Evolutionary conservation across 352 stramenopile species (phyloP).

Genomic region (Elongisporangium undulatum): DNA sequence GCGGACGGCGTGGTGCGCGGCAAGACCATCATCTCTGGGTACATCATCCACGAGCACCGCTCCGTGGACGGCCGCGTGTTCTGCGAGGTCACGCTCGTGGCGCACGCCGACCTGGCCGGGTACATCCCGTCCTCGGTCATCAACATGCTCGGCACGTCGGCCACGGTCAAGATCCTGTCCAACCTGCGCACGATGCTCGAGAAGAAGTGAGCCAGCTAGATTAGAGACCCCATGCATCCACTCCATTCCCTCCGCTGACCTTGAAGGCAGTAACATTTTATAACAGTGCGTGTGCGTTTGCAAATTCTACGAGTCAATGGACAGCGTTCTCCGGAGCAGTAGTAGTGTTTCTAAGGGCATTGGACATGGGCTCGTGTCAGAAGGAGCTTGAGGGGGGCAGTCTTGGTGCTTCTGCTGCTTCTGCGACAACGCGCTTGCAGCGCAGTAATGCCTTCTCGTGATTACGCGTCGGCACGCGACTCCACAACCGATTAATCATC

Average conservation of each 20-base stretch:
- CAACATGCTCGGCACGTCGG: conserved; percentile 83
- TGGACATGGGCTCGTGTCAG: not conserved
- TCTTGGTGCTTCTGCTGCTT: not conserved
- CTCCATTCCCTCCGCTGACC: not conserved
- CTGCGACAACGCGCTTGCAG: not conserved
- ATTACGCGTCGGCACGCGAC: not conserved
- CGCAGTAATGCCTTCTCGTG: not conserved
- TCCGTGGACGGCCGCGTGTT: conserved; percentile 38
- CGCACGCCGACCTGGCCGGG: conserved; percentile 70
- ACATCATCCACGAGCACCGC: conserved; percentile 65
- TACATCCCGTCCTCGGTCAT: conserved; percentile 77
- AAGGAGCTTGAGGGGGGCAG: not conserved
- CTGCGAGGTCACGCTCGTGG: conserved; percentile 71
- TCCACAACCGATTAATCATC: not conserved
- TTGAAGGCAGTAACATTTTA: not conserved
- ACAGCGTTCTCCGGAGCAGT: no score
- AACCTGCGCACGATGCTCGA: conserved; percentile 56
- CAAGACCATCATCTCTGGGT: conserved; percentile 68
- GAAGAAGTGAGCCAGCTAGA: conserved; percentile 15
- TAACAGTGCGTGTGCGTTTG: not conserved
- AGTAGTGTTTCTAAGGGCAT: not conserved
- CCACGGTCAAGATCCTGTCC: conserved; percentile 76
- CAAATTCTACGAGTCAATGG: not conserved
- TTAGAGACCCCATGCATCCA: not conserved
- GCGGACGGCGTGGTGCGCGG: conserved; percentile 64